These are phyloP conservation scores for barrel medic (Medicago truncatula) DNA, from an alignment of 306 rosid genomes.

Conservation along the genomic window DNA sequence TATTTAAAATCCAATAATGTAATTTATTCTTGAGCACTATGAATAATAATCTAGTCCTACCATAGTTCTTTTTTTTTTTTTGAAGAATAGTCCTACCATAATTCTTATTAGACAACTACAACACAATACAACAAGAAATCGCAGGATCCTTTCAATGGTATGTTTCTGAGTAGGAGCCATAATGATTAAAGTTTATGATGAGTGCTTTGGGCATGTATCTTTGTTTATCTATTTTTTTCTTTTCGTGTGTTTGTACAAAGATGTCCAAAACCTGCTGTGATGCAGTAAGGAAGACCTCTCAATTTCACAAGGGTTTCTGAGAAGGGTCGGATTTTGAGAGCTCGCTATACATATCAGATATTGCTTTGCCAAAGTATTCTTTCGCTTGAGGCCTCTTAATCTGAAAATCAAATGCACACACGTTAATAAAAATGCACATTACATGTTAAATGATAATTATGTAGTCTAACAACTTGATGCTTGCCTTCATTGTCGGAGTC, in stretches of 20 bases:
- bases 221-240: neutral
- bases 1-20: neutral
- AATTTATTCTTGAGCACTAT: conserved; percentile 16
- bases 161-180: conserved; percentile 19
- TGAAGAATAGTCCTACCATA: conserved; percentile 32
- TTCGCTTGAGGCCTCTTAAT: conserved; percentile 94
- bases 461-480: conserved; percentile 35
- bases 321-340: conserved; percentile 62
- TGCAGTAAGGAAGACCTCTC: conserved; percentile 16
- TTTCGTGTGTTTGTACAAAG: neutral
- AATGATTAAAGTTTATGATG: conserved; percentile 10
- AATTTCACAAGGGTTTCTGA: conserved; percentile 51
- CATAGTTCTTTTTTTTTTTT: conserved; percentile 32
- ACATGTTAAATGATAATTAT: conserved; percentile 11
- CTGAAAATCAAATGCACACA: conserved; percentile 51
- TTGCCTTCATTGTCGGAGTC: conserved; percentile 95
- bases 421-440: conserved; percentile 5
- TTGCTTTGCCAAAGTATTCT: conserved; percentile 69
- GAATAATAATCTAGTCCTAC: conserved; percentile 11
- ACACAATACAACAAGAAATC: conserved; percentile 31
- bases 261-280: conserved; percentile 21
- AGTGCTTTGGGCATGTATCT: neutral
- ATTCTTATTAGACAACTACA: conserved; percentile 32
- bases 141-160: conserved; percentile 27
- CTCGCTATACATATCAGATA: conserved; percentile 81